phyloP scores from a whole-genome alignment of 176 grass and related monocot species.

The Avena atlantica region DNA sequence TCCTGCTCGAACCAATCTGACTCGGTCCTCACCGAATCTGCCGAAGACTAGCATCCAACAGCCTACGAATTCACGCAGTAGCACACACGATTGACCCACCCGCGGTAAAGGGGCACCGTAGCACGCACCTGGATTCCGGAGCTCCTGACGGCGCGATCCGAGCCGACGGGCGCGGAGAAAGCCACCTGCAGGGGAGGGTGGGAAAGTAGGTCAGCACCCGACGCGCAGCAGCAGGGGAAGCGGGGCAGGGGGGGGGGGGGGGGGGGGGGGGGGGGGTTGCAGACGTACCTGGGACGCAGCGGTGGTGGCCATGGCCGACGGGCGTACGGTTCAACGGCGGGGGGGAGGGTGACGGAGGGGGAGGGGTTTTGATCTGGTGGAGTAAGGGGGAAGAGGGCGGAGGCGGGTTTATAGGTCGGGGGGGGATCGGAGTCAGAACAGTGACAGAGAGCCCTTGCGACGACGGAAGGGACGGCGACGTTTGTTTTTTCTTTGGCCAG shows the following conservation, averaged over 20 bases:
- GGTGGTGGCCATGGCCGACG: conserved; percentile 45
- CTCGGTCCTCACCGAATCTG: no score
- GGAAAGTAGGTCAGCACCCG: neutral
- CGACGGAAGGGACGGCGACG: conserved; percentile 58
- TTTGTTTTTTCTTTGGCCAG: no score
- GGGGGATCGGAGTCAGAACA: neutral
- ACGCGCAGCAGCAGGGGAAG: neutral
- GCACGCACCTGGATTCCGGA: conserved; percentile 38
- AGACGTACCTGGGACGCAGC: conserved; percentile 42
- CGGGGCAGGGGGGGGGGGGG: neutral
- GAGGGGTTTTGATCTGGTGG: conserved; percentile 38
- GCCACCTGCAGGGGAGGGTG: conserved; percentile 35
- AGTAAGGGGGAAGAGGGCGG: neutral
- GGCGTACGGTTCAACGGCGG: neutral
- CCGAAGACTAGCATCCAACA: no score
- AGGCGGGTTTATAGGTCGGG: conserved; percentile 48
- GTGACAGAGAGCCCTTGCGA: conserved; percentile 49
- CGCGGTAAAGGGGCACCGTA: no score
- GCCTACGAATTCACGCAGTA: no score
- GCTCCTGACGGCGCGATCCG: conserved; percentile 40
- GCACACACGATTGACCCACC: no score
- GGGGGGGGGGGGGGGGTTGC: no score
- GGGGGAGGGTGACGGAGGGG: neutral
- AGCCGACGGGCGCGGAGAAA: conserved; percentile 41
- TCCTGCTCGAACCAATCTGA: no score